A percentile compares a stretch with the other conserved stretches of the same genome.
phyloP scores from a whole-genome alignment of 169 alveolate species.

The Plasmodium gaboni region DNA sequence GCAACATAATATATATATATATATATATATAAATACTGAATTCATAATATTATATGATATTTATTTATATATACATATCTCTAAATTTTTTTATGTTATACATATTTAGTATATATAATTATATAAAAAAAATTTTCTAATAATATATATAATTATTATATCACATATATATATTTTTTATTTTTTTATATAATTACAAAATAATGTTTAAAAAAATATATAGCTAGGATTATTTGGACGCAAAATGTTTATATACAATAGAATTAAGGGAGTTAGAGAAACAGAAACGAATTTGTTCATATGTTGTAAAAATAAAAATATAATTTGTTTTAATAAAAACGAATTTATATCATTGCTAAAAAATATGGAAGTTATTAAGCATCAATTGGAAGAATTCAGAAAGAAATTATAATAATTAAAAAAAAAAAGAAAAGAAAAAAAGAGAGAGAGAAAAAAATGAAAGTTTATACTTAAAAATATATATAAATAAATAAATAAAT shows the following conservation, averaged over 20 bases:
- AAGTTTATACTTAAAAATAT: too few relatives aligned
- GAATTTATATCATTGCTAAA: constrained; percentile 68
- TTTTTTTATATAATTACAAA: background rate
- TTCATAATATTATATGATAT: too few relatives aligned
- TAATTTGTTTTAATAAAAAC: constrained; percentile 37
- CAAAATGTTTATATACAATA: constrained; percentile 44
- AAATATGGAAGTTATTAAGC: constrained; percentile 53
- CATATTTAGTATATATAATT: too few relatives aligned
- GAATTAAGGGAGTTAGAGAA: constrained; percentile 56
- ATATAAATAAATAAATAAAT: too few relatives aligned
- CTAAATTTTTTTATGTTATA: too few relatives aligned
- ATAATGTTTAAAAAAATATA: background rate
- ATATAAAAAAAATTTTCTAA: too few relatives aligned
- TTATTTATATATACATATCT: too few relatives aligned
- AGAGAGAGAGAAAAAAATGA: too few relatives aligned
- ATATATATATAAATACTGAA: background rate
- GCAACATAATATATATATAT: background rate
- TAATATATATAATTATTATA: too few relatives aligned
- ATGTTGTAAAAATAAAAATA: constrained; percentile 70
- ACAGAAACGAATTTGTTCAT: constrained; percentile 60
- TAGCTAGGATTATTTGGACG: constrained; percentile 72
- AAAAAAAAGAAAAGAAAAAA: too few relatives aligned
- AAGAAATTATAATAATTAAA: constrained; percentile 32
- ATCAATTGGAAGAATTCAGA: constrained; percentile 60
- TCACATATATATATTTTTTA: background rate